Evolutionary conservation across 805 yeast genomes (phyloP).

Genomic region (Saccharomycopsis sp.): DNA sequence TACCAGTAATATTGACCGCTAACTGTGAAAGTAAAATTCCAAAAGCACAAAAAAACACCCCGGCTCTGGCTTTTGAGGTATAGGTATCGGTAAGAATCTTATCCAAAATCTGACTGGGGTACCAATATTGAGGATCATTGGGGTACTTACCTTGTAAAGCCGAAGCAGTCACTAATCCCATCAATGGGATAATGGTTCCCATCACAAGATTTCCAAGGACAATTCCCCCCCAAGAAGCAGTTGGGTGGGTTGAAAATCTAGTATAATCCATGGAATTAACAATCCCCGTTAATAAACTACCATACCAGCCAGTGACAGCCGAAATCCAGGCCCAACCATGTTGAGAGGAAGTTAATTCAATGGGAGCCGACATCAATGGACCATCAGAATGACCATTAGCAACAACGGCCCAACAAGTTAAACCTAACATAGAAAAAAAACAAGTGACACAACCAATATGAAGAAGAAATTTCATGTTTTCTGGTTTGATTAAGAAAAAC

Average conservation of each 20-base stretch:
- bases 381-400: conserved; percentile 26
- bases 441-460: conserved; percentile 20
- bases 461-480: conserved; percentile 19
- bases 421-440: conserved; percentile 27
- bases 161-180: conserved; percentile 33
- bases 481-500: conserved; percentile 24
- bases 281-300: conserved; percentile 30
- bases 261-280: conserved; percentile 26
- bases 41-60: conserved; percentile 27
- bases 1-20: conserved; percentile 26
- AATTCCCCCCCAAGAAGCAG: conserved; percentile 26
- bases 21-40: conserved; percentile 25
- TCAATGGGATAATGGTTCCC: conserved; percentile 31
- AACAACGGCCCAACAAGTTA: conserved; percentile 23
- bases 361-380: conserved; percentile 20
- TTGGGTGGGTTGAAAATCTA: conserved; percentile 27
- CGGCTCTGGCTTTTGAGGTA: conserved; percentile 27
- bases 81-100: conserved; percentile 25
- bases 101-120: conserved; percentile 24
- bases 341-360: conserved; percentile 14
- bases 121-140: no score
- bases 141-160: conserved; percentile 22
- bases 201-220: conserved; percentile 24
- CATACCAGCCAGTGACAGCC: conserved; percentile 31
- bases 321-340: conserved; percentile 31